Percentiles rank a stretch among this genome's conserved stretches.
These are phyloP conservation scores for Epichloe scottii DNA, from an alignment of 2,329 filamentous ascomycete species.

Conservation along the genomic window DNA sequence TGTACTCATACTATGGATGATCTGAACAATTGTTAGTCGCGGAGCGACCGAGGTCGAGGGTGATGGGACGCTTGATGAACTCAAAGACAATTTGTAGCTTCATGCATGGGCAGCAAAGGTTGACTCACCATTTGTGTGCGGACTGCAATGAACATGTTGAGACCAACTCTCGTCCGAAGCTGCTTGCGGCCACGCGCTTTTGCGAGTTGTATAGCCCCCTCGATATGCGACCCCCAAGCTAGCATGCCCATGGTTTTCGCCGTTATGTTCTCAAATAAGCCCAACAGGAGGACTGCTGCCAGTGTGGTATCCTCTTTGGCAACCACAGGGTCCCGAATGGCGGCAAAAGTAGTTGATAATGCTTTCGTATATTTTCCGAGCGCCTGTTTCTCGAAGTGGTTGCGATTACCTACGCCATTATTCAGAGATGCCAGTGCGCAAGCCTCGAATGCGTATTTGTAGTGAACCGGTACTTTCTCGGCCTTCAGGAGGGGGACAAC, in stretches of 20 bases:
- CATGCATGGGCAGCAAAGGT: neutral
- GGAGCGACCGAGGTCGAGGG: neutral
- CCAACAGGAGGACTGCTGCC: conserved; percentile 45
- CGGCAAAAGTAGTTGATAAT: conserved; percentile 37
- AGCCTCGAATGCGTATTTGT: conserved; percentile 45
- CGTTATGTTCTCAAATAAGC: conserved; percentile 48
- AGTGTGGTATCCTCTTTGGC: conserved; percentile 44
- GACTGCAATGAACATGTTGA: conserved; percentile 45
- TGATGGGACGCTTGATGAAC: neutral
- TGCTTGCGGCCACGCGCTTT: conserved; percentile 45
- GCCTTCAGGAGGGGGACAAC: conserved; percentile 41
- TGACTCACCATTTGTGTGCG: conserved; percentile 44
- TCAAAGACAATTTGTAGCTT: neutral
- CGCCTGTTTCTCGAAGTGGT: conserved; percentile 26
- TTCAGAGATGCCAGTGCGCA: conserved; percentile 45
- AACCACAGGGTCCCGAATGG: conserved; percentile 36
- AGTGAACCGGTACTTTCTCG: conserved; percentile 30
- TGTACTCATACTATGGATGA: conserved; percentile 43
- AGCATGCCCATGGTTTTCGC: conserved; percentile 40
- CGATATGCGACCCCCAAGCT: conserved; percentile 52
- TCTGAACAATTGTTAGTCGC: conserved; percentile 22
- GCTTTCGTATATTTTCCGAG: conserved; percentile 43
- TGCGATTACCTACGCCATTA: conserved; percentile 30
- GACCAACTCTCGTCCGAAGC: conserved; percentile 37
- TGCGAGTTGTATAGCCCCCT: conserved; percentile 49